Conservation (phyloP, 129 eudicot genomes). For the Chrysanthemum seticuspe region DNA sequence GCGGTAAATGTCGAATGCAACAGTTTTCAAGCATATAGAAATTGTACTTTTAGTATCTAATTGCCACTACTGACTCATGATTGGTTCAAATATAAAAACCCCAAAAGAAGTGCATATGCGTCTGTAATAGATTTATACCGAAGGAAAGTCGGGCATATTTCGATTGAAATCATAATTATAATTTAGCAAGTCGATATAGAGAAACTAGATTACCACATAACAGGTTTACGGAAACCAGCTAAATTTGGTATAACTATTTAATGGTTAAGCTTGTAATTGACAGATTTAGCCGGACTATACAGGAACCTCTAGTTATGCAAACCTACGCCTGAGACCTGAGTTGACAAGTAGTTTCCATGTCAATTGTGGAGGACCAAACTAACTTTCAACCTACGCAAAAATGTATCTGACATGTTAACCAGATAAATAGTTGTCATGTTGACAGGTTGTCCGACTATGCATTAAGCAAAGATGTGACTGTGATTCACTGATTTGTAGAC, state of each 20-base stretch:
- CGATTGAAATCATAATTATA: neutral
- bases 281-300: neutral
- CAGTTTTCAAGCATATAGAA: neutral
- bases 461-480: slow-evolving; percentile 10
- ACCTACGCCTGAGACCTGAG: slow-evolving; percentile 8
- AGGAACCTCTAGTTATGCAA: neutral
- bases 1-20: neutral
- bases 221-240: slow-evolving; percentile 4
- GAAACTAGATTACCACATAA: neutral
- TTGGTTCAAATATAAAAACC: slow-evolving; percentile 1
- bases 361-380: neutral
- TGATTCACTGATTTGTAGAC: neutral
- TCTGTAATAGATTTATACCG: neutral
- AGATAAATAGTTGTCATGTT: slow-evolving; percentile 3
- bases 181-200: neutral
- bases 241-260: neutral
- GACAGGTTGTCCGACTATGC: neutral
- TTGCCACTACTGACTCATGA: neutral
- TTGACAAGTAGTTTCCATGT: slow-evolving; percentile 1
- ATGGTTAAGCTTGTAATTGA: neutral
- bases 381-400: slow-evolving; percentile 6
- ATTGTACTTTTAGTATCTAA: slow-evolving; percentile 1
- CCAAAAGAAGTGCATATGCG: slow-evolving; percentile 6
- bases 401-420: neutral
- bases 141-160: neutral